Evolutionary conservation across 805 yeast species (phyloP).

Genomic region (Pichia deserticola): DNA sequence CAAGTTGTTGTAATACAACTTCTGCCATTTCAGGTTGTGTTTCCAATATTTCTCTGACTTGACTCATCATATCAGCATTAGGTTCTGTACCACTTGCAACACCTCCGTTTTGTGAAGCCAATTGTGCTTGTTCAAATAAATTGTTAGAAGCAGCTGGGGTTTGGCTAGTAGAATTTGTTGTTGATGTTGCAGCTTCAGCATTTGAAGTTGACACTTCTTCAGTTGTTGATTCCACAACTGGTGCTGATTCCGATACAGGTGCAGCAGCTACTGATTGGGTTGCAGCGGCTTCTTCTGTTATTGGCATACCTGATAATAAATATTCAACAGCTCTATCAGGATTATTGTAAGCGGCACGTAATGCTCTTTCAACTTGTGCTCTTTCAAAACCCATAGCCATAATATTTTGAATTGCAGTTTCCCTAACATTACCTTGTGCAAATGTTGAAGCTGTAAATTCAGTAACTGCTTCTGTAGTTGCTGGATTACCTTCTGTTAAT

Average conservation of each 20-base stretch:
- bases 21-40: slow-evolving; percentile 86
- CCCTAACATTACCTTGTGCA: slow-evolving; percentile 73
- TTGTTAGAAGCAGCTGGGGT: slow-evolving; percentile 23
- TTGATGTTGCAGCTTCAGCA: not conserved
- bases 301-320: slow-evolving; percentile 67
- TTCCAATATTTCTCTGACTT: slow-evolving; percentile 69
- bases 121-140: slow-evolving; percentile 47
- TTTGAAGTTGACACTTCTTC: not conserved
- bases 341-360: slow-evolving; percentile 92
- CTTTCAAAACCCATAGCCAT: slow-evolving; percentile 96
- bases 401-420: slow-evolving; percentile 70
- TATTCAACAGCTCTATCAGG: slow-evolving; percentile 98
- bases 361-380: slow-evolving; percentile 78
- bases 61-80: slow-evolving; percentile 32
- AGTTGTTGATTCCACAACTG: slow-evolving; percentile 17
- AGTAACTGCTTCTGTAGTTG: slow-evolving; percentile 14
- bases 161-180: not conserved
- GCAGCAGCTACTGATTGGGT: slow-evolving; percentile 14
- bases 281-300: slow-evolving; percentile 9
- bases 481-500: slow-evolving; percentile 4
- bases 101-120: slow-evolving; percentile 21
- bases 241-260: slow-evolving; percentile 12
- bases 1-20: slow-evolving; percentile 73
- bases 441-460: slow-evolving; percentile 44
- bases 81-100: slow-evolving; percentile 18